Percentiles rank a stretch among this genome's conserved stretches.
phyloP scores from a whole-genome alignment of 495 filamentous ascomycete genomes.

The Apodospora peruviana region DNA sequence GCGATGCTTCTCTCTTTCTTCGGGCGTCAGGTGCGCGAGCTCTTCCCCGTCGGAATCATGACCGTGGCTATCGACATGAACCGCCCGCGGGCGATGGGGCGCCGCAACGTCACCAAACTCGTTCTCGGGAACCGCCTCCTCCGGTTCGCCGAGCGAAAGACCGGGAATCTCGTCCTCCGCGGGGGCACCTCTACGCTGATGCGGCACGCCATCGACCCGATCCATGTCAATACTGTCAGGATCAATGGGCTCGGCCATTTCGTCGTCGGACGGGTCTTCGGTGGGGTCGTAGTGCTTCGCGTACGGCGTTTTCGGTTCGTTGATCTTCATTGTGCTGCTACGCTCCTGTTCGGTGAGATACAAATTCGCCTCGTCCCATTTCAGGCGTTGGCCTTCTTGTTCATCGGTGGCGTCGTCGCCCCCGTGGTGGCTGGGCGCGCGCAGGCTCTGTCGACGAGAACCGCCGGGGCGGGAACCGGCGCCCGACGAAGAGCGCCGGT shows the following conservation, averaged over 20 bases:
- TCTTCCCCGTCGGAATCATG: constrained; percentile 53
- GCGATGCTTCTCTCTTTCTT: constrained; percentile 83
- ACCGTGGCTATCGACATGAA: constrained; percentile 57
- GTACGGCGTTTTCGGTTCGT: constrained; percentile 96
- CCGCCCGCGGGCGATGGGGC: constrained; percentile 45
- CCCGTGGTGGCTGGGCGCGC: constrained; percentile 31
- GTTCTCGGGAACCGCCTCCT: constrained; percentile 57
- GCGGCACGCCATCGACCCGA: constrained; percentile 28
- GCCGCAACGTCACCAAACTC: constrained; percentile 21
- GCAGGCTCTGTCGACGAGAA: constrained; percentile 66
- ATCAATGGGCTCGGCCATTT: constrained; percentile 44
- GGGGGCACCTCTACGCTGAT: constrained; percentile 1
- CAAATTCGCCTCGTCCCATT: constrained; percentile 97
- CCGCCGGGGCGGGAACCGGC: constrained; percentile 47
- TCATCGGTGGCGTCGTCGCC: constrained; percentile 35
- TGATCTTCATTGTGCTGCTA: constrained; percentile 95
- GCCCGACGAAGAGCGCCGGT: constrained; percentile 74
- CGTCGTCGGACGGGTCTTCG: constrained; percentile 74
- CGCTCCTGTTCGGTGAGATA: constrained; percentile 95
- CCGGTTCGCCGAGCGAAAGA: constrained; percentile 89
- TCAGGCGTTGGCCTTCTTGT: constrained; percentile 65
- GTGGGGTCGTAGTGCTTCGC: constrained; percentile 83
- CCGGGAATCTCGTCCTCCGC: constrained; percentile 78
- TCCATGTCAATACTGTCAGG: constrained; percentile 29
- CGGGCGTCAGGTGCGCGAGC: constrained; percentile 56